These are phyloP conservation scores for Yamadazyma friedrichii DNA, from an alignment of 1,139 yeast species.

Conservation along the genomic window DNA sequence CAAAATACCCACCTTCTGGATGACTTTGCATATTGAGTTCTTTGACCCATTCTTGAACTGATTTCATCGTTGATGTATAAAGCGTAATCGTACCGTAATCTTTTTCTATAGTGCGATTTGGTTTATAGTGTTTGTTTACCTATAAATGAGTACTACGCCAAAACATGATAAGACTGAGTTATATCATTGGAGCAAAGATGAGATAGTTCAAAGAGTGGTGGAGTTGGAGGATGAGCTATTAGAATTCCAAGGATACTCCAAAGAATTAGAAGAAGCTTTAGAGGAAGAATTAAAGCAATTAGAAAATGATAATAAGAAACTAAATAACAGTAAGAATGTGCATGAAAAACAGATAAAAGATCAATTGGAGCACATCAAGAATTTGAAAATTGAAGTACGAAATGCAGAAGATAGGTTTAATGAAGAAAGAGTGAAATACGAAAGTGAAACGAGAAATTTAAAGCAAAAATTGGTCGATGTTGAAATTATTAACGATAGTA, in stretches of 20 bases:
- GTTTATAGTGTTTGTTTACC: neutral
- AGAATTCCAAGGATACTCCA: conserved; percentile 45
- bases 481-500: conserved; percentile 42
- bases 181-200: conserved; percentile 23
- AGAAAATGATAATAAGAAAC: conserved; percentile 25
- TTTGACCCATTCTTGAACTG: conserved; percentile 16
- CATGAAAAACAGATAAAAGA: conserved; percentile 7
- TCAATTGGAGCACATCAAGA: conserved; percentile 8
- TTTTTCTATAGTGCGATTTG: too few relatives aligned
- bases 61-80: conserved; percentile 8
- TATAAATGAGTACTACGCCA: conserved; percentile 3
- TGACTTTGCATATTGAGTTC: conserved; percentile 15
- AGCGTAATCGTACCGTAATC: too few relatives aligned
- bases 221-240: conserved; percentile 37
- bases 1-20: conserved; percentile 21
- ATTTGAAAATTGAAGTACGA: conserved; percentile 17
- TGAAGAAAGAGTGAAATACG: conserved; percentile 19
- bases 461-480: conserved; percentile 36
- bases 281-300: conserved; percentile 41
- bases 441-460: conserved; percentile 22
- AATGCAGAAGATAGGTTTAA: conserved; percentile 19
- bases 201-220: conserved; percentile 27
- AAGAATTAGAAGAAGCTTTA: conserved; percentile 43
- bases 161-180: conserved; percentile 11
- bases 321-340: conserved; percentile 13